phyloP scores from a whole-genome alignment of 306 rosid species.

The Cajanus cajan region DNA sequence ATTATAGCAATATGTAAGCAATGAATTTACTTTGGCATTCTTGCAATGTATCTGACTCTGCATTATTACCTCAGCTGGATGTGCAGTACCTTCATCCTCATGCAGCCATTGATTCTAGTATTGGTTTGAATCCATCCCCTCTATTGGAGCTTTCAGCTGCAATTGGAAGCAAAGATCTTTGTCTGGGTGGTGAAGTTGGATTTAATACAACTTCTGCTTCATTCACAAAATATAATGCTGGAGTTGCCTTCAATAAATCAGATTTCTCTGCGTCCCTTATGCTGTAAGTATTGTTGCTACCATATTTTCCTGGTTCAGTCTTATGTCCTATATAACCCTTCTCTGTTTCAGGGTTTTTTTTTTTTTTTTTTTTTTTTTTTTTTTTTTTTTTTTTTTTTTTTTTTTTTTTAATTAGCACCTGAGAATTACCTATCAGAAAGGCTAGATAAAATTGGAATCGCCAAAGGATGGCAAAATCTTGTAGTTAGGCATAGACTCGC shows the following conservation, averaged over 20 bases:
- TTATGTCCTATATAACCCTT: neutral
- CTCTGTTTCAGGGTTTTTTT: neutral
- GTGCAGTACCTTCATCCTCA: slow-evolving; percentile 87
- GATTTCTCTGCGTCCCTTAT: slow-evolving; percentile 75
- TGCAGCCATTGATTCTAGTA: slow-evolving; percentile 83
- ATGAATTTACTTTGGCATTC: neutral
- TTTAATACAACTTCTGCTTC: slow-evolving; percentile 88
- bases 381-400: neutral
- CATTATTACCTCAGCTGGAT: slow-evolving; percentile 62
- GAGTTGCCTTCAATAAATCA: slow-evolving; percentile 74
- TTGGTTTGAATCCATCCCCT: slow-evolving; percentile 84
- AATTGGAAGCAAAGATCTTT: slow-evolving; percentile 75
- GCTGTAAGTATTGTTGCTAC: slow-evolving; percentile 54
- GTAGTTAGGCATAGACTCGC: neutral
- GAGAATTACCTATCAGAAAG: neutral
- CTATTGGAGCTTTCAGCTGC: slow-evolving; percentile 78
- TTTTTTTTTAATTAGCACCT: neutral
- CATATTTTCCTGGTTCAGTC: slow-evolving; percentile 2
- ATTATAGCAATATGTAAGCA: neutral
- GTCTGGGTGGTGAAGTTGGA: slow-evolving; percentile 88
- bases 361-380: neutral
- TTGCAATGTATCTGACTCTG: slow-evolving; percentile 23
- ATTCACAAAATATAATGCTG: slow-evolving; percentile 81
- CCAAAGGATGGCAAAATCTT: slow-evolving; percentile 9
- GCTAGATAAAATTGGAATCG: neutral